Evolutionary conservation across 75 land plant species (phyloP), one percentile per base, ranked within the genome.

Genomic region (Picea glauca): DNA sequence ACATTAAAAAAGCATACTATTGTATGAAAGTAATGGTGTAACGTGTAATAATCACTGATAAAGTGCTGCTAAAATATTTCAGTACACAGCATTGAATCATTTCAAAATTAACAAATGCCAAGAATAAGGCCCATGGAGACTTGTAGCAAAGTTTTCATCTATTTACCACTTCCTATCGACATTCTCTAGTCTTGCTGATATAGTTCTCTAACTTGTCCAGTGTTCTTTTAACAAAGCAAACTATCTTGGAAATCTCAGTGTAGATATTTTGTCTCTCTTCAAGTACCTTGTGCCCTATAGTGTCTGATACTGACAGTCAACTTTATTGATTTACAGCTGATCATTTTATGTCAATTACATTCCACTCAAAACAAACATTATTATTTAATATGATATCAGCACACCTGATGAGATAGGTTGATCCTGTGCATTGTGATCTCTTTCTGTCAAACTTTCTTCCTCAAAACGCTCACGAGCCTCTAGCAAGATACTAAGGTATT

Each of bases 381-480:
- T 32, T 35, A 32, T 32, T 68, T 38, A n/a, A 38, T 20, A 6
- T 40, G 8, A 8, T 70, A 6, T 70, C 43, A 18, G 21, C 58
- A 56, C 32, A 75, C 76, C 76, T 75, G 76, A 75, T 75, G 59
- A 23, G 35, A 18, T 75, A 13, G 76, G 60, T 86, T 62, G 33
- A 31, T 70, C 79, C 80, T 66, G 56, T 58, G n/a, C 38, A 67
- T 40, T 13, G n/a, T 40, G 40, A 11, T n/a, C 21, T 30, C 50
- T 18, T 35, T 70, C 60, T 11, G 13, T 62, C 70, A 85, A 75
- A 70, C 76, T 78, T 74, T 97, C 98, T 70, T 94, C 99, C 79
- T 97, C 98, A 90, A 97, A 97, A 54, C 90, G 88, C 81, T 97
- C 96, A 76, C 99, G 95, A 2, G 90, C 95, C 76, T 97, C 98